Evolutionary conservation across 352 stramenopile genomes (phyloP).

Genomic region (Aphanomyces euteiches): DNA sequence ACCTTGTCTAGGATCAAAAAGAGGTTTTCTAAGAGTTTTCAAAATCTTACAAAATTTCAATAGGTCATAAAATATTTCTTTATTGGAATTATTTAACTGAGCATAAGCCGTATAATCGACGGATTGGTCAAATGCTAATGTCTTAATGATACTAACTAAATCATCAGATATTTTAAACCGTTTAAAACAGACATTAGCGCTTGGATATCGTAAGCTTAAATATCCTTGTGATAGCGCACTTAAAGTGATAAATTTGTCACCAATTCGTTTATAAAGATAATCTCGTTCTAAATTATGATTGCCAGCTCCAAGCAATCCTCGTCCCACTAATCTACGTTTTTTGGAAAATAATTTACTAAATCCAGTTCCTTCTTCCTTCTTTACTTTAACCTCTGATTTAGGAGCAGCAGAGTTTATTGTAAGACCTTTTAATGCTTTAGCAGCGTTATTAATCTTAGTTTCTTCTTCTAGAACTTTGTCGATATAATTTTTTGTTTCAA

Average conservation of each 20-base stretch:
- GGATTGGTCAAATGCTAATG: too few species aligned
- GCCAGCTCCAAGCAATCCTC: neutral
- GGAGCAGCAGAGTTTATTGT: too few species aligned
- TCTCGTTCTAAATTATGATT: neutral
- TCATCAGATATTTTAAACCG: neutral
- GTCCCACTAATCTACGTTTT: too few species aligned
- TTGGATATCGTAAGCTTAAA: neutral
- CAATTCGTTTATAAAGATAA: neutral
- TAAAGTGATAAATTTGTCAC: constrained; percentile 8
- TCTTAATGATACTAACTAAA: too few species aligned
- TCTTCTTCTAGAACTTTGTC: too few species aligned
- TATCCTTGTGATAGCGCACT: neutral
- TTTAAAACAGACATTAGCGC: neutral
- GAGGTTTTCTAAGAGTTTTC: too few species aligned
- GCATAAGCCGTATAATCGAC: neutral
- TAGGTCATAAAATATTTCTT: constrained; percentile 3
- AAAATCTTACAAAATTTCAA: neutral
- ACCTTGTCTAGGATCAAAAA: neutral
- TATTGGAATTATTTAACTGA: neutral
- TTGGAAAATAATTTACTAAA: too few species aligned
- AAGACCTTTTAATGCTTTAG: too few species aligned
- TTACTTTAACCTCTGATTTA: too few species aligned
- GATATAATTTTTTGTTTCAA: too few species aligned
- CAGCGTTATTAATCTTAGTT: too few species aligned
- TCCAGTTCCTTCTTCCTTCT: too few species aligned